Conservation (phyloP, 345 rosid species). For the Rhodomyrtus tomentosa region DNA sequence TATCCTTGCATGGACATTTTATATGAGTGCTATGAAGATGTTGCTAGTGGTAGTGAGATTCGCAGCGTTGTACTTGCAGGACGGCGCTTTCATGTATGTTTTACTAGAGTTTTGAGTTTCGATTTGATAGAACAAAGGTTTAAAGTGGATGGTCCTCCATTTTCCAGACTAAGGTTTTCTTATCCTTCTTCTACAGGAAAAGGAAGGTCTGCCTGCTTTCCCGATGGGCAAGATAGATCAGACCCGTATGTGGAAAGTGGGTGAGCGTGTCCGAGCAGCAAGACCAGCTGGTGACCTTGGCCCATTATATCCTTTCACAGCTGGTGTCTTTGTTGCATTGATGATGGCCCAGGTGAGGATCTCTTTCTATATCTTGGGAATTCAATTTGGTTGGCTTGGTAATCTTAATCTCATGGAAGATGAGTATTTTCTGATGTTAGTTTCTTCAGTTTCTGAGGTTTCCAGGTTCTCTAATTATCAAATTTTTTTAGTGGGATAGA, state of each 20-base stretch:
- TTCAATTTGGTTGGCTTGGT: not conserved
- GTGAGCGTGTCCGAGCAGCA: constrained; percentile 56
- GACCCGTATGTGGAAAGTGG: constrained; percentile 96
- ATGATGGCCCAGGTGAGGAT: constrained; percentile 95
- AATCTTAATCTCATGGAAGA: not conserved
- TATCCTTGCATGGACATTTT: constrained; percentile 86
- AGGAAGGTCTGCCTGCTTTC: constrained; percentile 91
- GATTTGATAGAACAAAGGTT: not conserved
- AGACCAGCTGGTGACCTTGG: constrained; percentile 78
- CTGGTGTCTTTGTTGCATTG: constrained; percentile 81
- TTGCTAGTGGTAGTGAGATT: constrained; percentile 74
- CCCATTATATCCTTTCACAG: constrained; percentile 71
- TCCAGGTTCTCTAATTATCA: not conserved
- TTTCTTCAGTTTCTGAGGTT: not conserved
- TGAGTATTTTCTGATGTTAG: not conserved
- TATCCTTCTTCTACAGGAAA: constrained; percentile 37
- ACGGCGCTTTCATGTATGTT: constrained; percentile 70
- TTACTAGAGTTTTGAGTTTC: not conserved
- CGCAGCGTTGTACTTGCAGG: constrained; percentile 87
- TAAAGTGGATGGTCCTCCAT: not conserved
- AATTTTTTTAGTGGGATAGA: not conserved
- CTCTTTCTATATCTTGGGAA: not conserved
- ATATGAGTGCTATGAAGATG: constrained; percentile 87
- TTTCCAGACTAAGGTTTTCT: not conserved
- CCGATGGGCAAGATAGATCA: constrained; percentile 97